Evolutionary conservation across 139 green algal species (phyloP), one percentile per base, ranked within the genome.

Genomic region (Nannochloris sp.): DNA sequence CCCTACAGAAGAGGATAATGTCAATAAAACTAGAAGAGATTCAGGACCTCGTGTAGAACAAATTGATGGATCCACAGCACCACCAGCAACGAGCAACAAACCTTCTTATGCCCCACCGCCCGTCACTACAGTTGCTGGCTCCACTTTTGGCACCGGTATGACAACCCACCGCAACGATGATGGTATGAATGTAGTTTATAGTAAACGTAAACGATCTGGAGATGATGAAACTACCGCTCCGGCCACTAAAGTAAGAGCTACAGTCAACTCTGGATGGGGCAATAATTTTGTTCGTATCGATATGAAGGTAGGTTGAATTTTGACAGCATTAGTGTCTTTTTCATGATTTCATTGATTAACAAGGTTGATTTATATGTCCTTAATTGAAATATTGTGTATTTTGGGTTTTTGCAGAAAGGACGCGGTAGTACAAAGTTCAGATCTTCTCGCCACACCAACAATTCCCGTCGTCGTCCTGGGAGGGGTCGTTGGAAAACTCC

Each of bases 231-330:
- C 12, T 9, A 34, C 9, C 12, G 48, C 30, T 19, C 30, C 9
- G 30, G 9, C 27, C 10, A 12, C 27, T 10, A 54, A 67, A 35
- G 35, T 12, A 8, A 25, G 12, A 5, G 13, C 10, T 13, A 2
- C 33, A 37, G 14, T 45, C 7, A 78, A 76, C 46, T 35, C 38
- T 25, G 73, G 61, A 15, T 73, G 62, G 54, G 61, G 73, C 14
- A 65, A 77, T 9, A 85, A 85, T 29, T 85, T 85, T 64, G 76
- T 85, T 9, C 51, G 66, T 14, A 76, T 75, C 1, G 71, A 84
- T 58, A 46, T 83, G 30, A 85, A 81, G 71, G 75, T 73, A 32
- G 32, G 78, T 23, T 6, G 47, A 31, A 32, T 7, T 38, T 37
- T 25, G n/a, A 6, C 24, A 25, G 19, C 23, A 27, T 34, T 54